phyloP scores from a whole-genome alignment of 306 rosid genomes.

The Prosopis cineraria region DNA sequence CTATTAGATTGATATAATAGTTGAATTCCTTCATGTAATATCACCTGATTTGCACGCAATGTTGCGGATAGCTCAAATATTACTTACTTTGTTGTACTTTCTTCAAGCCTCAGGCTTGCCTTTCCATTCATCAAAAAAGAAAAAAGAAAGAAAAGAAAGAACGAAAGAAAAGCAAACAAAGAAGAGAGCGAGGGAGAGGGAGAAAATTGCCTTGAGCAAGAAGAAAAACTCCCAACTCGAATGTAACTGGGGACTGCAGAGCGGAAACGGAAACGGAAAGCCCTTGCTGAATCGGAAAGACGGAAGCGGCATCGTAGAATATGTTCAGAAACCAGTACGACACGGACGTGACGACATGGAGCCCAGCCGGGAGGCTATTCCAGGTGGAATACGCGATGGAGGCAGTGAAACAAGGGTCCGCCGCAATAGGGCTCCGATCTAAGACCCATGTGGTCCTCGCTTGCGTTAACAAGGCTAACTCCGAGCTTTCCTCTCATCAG shows the following conservation, averaged over 20 bases:
- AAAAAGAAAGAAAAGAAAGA: neutral
- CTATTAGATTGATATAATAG: too few relatives aligned
- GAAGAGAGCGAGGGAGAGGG: too few relatives aligned
- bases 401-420: conserved; percentile 96
- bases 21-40: too few relatives aligned
- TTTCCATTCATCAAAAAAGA: too few relatives aligned
- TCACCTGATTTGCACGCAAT: too few relatives aligned
- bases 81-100: too few relatives aligned
- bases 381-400: conserved; percentile 99
- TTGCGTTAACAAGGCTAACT: conserved; percentile 86
- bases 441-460: conserved; percentile 92
- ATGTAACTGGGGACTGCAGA: neutral
- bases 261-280: neutral
- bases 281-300: neutral
- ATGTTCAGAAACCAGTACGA: conserved; percentile 93
- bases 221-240: neutral
- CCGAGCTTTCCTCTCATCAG: conserved; percentile 93
- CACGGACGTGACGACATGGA: conserved; percentile 91
- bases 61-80: too few relatives aligned
- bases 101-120: too few relatives aligned
- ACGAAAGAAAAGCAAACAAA: too few relatives aligned
- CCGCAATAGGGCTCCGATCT: conserved; percentile 97
- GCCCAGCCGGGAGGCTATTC: conserved; percentile 84
- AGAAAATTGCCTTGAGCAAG: neutral
- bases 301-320: conserved; percentile 23